Conservation (phyloP, 139 green algal genomes). For the Chlorella ohadii region DNA sequence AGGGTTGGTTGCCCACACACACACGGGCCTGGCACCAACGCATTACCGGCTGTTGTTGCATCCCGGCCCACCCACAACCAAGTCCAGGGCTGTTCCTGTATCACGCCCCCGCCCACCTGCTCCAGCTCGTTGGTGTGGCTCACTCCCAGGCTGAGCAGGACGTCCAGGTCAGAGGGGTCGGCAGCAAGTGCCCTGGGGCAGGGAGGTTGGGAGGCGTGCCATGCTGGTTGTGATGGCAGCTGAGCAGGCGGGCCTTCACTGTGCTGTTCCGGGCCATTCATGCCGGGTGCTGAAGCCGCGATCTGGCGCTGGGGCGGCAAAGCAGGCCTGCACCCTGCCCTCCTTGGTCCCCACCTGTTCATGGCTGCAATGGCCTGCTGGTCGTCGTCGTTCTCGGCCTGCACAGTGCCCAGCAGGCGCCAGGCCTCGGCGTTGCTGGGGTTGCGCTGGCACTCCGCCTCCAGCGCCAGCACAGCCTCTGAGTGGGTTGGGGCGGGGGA, state of each 20-base stretch:
- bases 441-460: slow-evolving; percentile 89
- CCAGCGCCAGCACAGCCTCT: slow-evolving; percentile 94
- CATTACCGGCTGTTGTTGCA: too few species aligned
- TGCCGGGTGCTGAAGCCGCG: too few species aligned
- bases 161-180: slow-evolving; percentile 84
- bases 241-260: background rate
- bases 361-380: slow-evolving; percentile 92
- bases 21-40: too few species aligned
- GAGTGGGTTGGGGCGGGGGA: slow-evolving; percentile 7
- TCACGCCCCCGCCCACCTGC: slow-evolving; percentile 33
- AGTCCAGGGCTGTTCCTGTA: background rate
- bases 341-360: too few species aligned
- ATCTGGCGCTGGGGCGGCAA: too few species aligned
- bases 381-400: slow-evolving; percentile 99
- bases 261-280: too few species aligned
- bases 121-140: slow-evolving; percentile 98
- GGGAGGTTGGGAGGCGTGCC: background rate
- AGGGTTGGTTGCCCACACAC: too few species aligned
- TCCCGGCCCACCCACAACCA: background rate
- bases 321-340: too few species aligned
- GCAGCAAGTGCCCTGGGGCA: slow-evolving; percentile 65
- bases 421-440: slow-evolving; percentile 87
- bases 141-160: slow-evolving; percentile 93
- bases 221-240: too few species aligned
- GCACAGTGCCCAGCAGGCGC: slow-evolving; percentile 93